phyloP scores from a whole-genome alignment of 352 stramenopile species.

The Blastocystis sp. region DNA sequence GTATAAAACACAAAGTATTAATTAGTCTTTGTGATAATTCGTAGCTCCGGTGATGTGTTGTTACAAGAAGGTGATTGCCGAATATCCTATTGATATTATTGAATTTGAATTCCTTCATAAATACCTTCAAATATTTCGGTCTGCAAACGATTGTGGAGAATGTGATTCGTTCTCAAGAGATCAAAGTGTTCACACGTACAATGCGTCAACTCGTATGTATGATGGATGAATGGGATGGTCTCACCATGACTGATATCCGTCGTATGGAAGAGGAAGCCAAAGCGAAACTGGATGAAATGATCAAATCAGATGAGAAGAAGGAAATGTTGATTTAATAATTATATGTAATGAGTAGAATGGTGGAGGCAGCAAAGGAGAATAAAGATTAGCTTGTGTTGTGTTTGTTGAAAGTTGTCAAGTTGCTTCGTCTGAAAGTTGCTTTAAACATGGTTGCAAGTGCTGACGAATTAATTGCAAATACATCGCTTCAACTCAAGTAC shows the following conservation, averaged over 20 bases:
- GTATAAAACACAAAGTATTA: conserved; percentile 54
- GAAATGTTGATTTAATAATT: not conserved
- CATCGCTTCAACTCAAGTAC: conserved; percentile 12
- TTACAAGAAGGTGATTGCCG: conserved; percentile 55
- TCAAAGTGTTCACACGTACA: conserved; percentile 61
- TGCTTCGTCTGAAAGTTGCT: not conserved
- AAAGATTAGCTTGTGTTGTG: not conserved
- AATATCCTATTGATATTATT: conserved; percentile 30
- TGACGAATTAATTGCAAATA: not conserved
- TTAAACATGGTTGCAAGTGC: not conserved
- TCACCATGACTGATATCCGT: conserved; percentile 59
- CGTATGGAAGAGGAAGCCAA: conserved; percentile 60
- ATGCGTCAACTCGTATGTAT: conserved; percentile 57
- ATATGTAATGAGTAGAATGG: conserved; percentile 20
- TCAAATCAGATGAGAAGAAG: not conserved
- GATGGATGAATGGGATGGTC: conserved; percentile 59
- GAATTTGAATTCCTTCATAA: not conserved
- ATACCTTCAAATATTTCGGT: conserved; percentile 60
- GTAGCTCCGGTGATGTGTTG: conserved; percentile 59
- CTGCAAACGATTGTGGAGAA: conserved; percentile 61
- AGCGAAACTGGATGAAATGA: conserved; percentile 44
- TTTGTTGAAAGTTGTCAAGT: conserved; percentile 48
- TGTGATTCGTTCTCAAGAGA: conserved; percentile 57
- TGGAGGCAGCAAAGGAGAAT: not conserved
- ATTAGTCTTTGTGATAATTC: not conserved